These are phyloP conservation scores for Orbilia blumenaviensis DNA, from an alignment of 2,329 filamentous ascomycete genomes.

Conservation along the genomic window DNA sequence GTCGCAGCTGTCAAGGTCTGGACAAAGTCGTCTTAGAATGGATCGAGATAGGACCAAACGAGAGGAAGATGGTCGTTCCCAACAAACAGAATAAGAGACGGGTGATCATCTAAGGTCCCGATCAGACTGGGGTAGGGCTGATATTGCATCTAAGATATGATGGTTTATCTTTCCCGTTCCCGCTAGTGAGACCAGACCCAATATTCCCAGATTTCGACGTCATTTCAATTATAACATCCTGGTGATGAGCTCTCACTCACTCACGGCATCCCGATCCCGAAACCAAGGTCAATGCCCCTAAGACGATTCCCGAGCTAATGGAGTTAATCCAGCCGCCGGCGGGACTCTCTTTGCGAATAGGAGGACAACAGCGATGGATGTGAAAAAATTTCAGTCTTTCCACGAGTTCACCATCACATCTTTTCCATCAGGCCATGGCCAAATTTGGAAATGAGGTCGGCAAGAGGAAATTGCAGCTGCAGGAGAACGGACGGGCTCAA, in stretches of 20 bases:
- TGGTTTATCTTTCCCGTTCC: conserved; percentile 36
- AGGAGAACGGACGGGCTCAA: conserved; percentile 46
- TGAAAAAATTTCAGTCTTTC: conserved; percentile 3
- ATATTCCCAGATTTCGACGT: conserved; percentile 33
- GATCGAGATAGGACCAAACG: neutral
- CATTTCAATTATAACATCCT: conserved; percentile 41
- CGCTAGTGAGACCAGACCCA: conserved; percentile 28
- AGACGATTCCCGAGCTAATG: conserved; percentile 7
- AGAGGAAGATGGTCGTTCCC: neutral
- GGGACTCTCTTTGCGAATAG: neutral
- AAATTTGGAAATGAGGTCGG: conserved; percentile 52
- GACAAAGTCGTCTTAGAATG: neutral
- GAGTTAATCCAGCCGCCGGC: conserved; percentile 17
- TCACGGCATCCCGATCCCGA: conserved; percentile 19
- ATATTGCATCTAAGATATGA: conserved; percentile 38
- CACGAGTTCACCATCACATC: neutral
- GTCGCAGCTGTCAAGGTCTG: neutral
- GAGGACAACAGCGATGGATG: neutral
- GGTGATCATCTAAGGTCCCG: neutral
- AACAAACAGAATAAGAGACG: conserved; percentile 7
- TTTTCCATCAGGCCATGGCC: conserved; percentile 9
- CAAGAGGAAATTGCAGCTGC: conserved; percentile 53
- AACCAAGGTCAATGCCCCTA: conserved; percentile 13
- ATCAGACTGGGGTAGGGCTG: conserved; percentile 33
- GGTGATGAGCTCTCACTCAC: conserved; percentile 22